Percentiles rank a stretch among this genome's conserved stretches.
Conservation (phyloP, 1,284 basidiomycete species). For the Coniferiporia sulphurascens region DNA sequence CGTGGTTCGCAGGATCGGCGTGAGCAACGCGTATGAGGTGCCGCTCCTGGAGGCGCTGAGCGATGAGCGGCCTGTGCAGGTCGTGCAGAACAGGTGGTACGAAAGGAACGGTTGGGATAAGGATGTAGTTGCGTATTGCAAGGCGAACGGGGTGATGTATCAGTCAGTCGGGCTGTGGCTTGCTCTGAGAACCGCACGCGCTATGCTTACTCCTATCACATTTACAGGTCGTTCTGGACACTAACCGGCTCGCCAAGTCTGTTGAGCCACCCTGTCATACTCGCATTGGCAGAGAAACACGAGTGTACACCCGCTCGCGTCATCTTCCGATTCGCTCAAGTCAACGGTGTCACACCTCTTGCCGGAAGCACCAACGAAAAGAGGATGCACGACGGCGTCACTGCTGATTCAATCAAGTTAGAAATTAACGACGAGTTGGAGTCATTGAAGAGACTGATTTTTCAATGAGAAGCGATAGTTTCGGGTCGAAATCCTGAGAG, state of each 20-base stretch:
- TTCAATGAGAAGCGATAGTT: too few species aligned
- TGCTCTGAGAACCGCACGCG: background rate
- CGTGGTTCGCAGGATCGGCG: too few species aligned
- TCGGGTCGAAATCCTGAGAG: too few species aligned
- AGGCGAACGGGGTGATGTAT: constrained; percentile 56
- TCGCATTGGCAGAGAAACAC: constrained; percentile 39
- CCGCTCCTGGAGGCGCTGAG: too few species aligned
- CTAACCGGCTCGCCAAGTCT: constrained; percentile 69
- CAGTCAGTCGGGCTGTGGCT: constrained; percentile 47
- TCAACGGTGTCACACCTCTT: constrained; percentile 54
- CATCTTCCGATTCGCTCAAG: constrained; percentile 63
- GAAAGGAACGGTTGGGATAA: constrained; percentile 75
- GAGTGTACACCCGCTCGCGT: constrained; percentile 41
- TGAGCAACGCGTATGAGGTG: too few species aligned
- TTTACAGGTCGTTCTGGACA: constrained; percentile 77
- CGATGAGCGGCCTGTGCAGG: constrained; percentile 28
- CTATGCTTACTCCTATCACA: constrained; percentile 10
- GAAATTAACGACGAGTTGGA: background rate
- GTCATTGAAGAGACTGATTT: background rate
- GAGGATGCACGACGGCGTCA: constrained; percentile 63
- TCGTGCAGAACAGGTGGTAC: constrained; percentile 82
- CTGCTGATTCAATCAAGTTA: constrained; percentile 30
- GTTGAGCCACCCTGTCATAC: constrained; percentile 27
- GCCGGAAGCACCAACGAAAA: constrained; percentile 56
- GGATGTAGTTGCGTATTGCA: constrained; percentile 52